These are phyloP conservation scores for Mycosphaerella arachidis DNA, from an alignment of 2,329 filamentous ascomycete species.

Conservation along the genomic window DNA sequence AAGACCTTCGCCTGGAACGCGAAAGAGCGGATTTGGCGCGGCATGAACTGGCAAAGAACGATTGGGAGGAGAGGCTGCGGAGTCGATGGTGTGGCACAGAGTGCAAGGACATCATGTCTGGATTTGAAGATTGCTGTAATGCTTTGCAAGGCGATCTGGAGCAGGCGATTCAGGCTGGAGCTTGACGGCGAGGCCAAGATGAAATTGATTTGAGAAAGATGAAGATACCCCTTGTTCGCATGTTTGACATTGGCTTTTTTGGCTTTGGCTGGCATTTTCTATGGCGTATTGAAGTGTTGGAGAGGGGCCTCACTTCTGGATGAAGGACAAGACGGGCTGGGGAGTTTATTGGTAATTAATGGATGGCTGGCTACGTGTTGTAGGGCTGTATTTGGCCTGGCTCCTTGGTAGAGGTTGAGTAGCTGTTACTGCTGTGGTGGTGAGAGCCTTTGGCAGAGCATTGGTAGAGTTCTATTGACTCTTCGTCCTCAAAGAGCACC, in stretches of 20 bases:
- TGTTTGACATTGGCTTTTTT: neutral
- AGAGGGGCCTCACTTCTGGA: neutral
- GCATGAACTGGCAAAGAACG: conserved; percentile 72
- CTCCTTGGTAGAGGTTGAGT: neutral
- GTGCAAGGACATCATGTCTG: conserved; percentile 82
- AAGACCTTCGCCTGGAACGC: conserved; percentile 77
- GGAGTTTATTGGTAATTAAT: neutral
- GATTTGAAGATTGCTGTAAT: conserved; percentile 87
- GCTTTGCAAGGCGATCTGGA: conserved; percentile 58
- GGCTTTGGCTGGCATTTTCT: neutral
- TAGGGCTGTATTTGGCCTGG: neutral
- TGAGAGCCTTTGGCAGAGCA: neutral
- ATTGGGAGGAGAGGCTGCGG: conserved; percentile 72
- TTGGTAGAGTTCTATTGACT: neutral
- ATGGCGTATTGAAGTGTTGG: neutral
- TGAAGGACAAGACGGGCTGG: neutral
- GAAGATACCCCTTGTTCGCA: neutral
- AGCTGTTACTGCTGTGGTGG: neutral
- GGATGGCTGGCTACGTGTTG: neutral
- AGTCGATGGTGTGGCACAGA: conserved; percentile 77
- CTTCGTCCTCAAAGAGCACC: neutral
- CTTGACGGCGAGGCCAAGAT: neutral
- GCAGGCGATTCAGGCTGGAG: neutral
- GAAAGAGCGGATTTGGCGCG: conserved; percentile 79
- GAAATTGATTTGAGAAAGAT: neutral